Conservation (phyloP, 768 basidiomycete genomes). For the Suillus brevipes region DNA sequence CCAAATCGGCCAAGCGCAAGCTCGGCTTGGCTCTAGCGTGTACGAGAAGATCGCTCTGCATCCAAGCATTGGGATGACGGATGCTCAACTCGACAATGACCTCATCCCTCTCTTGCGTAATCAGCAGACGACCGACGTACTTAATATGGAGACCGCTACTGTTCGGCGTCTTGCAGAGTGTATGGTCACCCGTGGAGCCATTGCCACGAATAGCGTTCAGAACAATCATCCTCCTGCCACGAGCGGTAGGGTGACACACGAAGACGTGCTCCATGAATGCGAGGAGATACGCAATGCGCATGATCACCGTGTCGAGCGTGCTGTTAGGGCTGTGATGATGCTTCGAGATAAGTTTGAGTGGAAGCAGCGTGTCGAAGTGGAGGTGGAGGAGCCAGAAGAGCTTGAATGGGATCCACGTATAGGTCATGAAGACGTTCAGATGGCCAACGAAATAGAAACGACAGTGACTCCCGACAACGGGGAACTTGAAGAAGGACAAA, state of each 20-base stretch:
- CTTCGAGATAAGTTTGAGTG: constrained; percentile 80
- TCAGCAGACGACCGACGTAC: constrained; percentile 76
- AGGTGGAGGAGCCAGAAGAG: constrained; percentile 78
- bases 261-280: constrained; percentile 68
- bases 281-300: constrained; percentile 67
- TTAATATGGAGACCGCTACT: constrained; percentile 67
- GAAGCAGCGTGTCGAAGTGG: constrained; percentile 78
- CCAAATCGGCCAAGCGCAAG: constrained; percentile 16
- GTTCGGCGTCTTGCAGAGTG: constrained; percentile 70
- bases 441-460: constrained; percentile 13
- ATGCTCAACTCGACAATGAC: constrained; percentile 70
- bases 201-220: constrained; percentile 46
- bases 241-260: constrained; percentile 36
- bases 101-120: constrained; percentile 75
- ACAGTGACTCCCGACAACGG: constrained; percentile 19
- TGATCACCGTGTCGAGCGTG: constrained; percentile 74
- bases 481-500: constrained; percentile 34
- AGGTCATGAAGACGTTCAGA: constrained; percentile 19
- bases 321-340: constrained; percentile 77
- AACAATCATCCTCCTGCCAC: constrained; percentile 32
- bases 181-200: constrained; percentile 58
- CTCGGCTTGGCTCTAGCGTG: constrained; percentile 26
- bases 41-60: constrained; percentile 72
- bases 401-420: constrained; percentile 66
- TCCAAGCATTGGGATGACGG: constrained; percentile 56